Evolutionary conservation across 768 basidiomycete genomes (phyloP).

Genomic region (Rubroboletus pulcherrimus): DNA sequence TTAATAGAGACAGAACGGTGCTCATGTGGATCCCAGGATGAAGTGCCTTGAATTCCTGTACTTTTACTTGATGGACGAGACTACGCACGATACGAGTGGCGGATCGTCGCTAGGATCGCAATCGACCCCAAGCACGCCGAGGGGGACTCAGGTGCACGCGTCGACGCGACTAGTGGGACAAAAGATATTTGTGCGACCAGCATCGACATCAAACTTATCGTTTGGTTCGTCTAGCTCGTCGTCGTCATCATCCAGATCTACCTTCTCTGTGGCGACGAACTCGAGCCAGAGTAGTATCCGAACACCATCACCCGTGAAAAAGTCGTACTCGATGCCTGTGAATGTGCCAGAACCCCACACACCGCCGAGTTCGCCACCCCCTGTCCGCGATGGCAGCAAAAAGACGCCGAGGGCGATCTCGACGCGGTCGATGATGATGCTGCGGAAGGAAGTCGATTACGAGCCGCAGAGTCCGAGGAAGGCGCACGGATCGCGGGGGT

Average conservation of each 20-base stretch:
- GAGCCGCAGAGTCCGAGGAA: conserved; percentile 71
- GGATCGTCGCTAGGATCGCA: conserved; percentile 22
- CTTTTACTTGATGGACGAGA: conserved; percentile 90
- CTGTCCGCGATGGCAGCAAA: conserved; percentile 23
- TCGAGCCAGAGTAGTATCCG: conserved; percentile 27
- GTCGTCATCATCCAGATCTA: conserved; percentile 32
- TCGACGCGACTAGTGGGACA: conserved; percentile 16
- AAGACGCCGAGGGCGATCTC: conserved; percentile 20
- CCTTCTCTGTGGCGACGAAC: conserved; percentile 39
- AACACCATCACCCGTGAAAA: conserved; percentile 43
- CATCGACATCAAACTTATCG: conserved; percentile 15
- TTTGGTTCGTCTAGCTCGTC: conserved; percentile 26
- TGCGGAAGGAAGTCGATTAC: conserved; percentile 69
- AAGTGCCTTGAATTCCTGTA: conserved; percentile 95
- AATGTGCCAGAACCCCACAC: conserved; percentile 17
- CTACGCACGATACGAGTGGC: conserved; percentile 23
- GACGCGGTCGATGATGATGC: conserved; percentile 55
- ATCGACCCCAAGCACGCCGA: conserved; percentile 32
- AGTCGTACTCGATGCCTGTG: conserved; percentile 26
- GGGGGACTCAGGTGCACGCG: conserved; percentile 23
- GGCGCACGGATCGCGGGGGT: conserved; percentile 31
- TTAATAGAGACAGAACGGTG: conserved; percentile 5
- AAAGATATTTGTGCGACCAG: conserved; percentile 25
- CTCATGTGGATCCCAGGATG: conserved; percentile 55
- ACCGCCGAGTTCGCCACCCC: conserved; percentile 26